Conservation (phyloP, 306 rosid species). For the Oxytropis ochrocephala region DNA sequence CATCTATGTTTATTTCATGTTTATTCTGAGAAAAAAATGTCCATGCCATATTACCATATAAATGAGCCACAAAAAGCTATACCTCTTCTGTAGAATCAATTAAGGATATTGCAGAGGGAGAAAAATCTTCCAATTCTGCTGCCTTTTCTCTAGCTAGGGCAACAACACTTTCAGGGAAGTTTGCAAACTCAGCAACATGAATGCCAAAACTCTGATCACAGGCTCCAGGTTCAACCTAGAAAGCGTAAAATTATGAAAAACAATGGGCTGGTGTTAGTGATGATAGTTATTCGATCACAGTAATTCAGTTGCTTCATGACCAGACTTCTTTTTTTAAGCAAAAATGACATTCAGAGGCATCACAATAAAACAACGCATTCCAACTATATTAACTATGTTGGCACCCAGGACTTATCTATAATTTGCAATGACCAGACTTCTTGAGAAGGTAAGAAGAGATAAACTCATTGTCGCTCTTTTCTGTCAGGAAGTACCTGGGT, state of each 20-base stretch:
- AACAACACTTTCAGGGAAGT: constrained; percentile 86
- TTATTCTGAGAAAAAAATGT: not conserved
- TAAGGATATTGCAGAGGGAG: constrained; percentile 44
- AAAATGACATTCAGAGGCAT: too few species aligned
- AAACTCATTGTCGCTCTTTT: not conserved
- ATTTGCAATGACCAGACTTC: too few species aligned
- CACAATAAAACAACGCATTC: too few species aligned
- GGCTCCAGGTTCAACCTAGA: constrained; percentile 95
- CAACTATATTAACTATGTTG: too few species aligned
- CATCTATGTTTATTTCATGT: not conserved
- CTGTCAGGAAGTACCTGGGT: too few species aligned
- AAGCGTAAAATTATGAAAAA: constrained; percentile 18
- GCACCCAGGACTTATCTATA: too few species aligned
- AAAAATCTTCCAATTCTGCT: constrained; percentile 91
- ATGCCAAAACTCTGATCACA: constrained; percentile 99
- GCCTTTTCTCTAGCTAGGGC: constrained; percentile 95
- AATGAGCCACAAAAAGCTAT: constrained; percentile 4
- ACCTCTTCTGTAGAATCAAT: constrained; percentile 49
- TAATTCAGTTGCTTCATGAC: not conserved
- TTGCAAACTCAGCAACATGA: constrained; percentile 97
- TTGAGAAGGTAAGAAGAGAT: not conserved
- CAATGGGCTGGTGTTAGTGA: constrained; percentile 10
- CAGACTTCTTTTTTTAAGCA: too few species aligned
- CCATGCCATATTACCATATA: constrained; percentile 3
- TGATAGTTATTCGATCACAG: not conserved